Conservation (phyloP, 225 moss, liverwort and hornwort genomes). For the Polytrichum formosum region DNA sequence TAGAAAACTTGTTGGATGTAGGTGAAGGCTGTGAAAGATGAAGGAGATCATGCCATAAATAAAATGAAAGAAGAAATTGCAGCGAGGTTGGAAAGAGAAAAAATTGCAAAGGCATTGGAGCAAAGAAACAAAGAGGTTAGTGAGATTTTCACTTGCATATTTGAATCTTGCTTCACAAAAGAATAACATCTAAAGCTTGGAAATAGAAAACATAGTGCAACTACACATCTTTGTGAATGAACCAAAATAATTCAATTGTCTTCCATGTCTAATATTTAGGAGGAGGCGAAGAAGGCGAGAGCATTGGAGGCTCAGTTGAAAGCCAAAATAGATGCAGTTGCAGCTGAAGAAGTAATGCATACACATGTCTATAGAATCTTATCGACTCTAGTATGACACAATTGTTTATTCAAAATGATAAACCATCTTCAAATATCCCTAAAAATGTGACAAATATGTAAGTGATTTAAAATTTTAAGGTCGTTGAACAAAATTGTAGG, state of each 20-base stretch:
- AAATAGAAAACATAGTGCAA: no score
- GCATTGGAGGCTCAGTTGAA: slow-evolving; percentile 61
- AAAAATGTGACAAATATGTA: no score
- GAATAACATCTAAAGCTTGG: no score
- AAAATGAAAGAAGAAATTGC: slow-evolving; percentile 43
- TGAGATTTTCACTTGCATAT: no score
- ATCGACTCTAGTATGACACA: no score
- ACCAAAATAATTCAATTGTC: not conserved
- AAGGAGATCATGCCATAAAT: slow-evolving; percentile 32
- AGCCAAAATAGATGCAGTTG: slow-evolving; percentile 56
- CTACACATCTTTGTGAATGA: no score
- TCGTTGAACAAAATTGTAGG: no score
- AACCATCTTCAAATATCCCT: no score
- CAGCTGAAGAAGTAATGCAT: slow-evolving; percentile 39
- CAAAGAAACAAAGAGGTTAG: slow-evolving; percentile 22
- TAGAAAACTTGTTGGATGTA: not conserved
- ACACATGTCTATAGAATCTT: not conserved
- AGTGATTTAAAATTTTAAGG: no score
- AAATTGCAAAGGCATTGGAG: not conserved
- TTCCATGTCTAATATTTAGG: slow-evolving; percentile 12
- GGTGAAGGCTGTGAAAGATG: slow-evolving; percentile 47
- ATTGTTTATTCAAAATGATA: no score
- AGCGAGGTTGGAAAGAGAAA: slow-evolving; percentile 20
- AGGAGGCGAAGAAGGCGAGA: slow-evolving; percentile 30
- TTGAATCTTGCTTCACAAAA: no score